Base-by-base conservation (phyloP, 1,284 basidiomycete genomes). In the Cryptococcus jaspeensis region DNA sequence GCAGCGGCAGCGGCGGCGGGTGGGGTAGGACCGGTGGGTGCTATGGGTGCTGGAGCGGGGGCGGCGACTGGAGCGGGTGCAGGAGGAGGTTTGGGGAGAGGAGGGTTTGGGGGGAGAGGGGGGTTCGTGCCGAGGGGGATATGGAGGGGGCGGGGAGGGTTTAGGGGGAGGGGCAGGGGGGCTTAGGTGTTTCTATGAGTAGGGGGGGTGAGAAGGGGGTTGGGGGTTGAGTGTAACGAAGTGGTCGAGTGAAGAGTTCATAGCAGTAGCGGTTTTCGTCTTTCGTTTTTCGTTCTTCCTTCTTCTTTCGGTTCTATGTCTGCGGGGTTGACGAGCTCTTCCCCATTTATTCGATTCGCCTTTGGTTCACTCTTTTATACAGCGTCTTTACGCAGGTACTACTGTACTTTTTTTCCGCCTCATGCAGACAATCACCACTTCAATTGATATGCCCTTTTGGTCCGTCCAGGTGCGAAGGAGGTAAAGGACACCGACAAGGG, bases 111-210 rank as follows among this genome's bases (percentile, higher is more conserved):
- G 35, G 38, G 54, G 40, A 43, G 53, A 45, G 53, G 55, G 7
- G 58, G 58, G 20, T 58, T 53, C 13, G 55, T 46, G 40, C 41
- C 50, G 22, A 46, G 61, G 35, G 61, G 61, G 15, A 37, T 50
- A 16, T 59, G 55, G 55, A 53, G 61, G 50, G 58, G 55, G 15
- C 42, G 50, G 38, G 42, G 58, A 18, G 60, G 56, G 12, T 56
- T 59, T 35, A 47, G 56, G 44, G 56, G 62, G 28, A 56, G 58
- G 22, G 52, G 57, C 32, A 50, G 54, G 23, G 60, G 60, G 8
- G 50, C 11, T 38, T 55, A 55, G n/a, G 42, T 41, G 28, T 13
- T 42, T 12, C 1, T 36, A 28, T 41, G 28, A 20, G 25, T 22
- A 50, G 18, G 16, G 37, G 8, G 22, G 16, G 16, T 40, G 12